Evolutionary conservation across 2,329 filamentous ascomycete species (phyloP).

Genomic region (Nemania serpens): DNA sequence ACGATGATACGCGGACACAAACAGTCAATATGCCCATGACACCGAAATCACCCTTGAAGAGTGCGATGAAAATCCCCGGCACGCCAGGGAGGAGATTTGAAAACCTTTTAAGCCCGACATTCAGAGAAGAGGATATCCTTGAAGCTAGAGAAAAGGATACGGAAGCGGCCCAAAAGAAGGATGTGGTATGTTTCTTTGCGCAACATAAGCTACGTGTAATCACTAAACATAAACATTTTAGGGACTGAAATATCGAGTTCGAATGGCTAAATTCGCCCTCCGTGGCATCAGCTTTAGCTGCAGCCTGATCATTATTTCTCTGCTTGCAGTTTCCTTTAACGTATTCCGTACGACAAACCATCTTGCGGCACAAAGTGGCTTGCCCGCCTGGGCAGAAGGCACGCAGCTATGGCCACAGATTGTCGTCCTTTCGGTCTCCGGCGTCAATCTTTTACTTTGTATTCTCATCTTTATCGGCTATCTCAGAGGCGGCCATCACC

Average conservation of each 20-base stretch:
- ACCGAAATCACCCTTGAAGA: conserved; percentile 82
- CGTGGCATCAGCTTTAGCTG: conserved; percentile 96
- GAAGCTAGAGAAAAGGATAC: conserved; percentile 83
- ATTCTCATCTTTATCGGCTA: conserved; percentile 83
- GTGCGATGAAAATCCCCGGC: conserved; percentile 85
- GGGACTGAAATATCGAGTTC: conserved; percentile 91
- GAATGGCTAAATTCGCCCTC: conserved; percentile 93
- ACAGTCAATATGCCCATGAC: conserved; percentile 66
- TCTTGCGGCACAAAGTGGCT: conserved; percentile 75
- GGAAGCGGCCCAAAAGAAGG: conserved; percentile 84
- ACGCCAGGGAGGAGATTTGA: conserved; percentile 73
- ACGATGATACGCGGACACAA: conserved; percentile 58
- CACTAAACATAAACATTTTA: conserved; percentile 48
- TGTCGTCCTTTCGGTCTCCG: conserved; percentile 77
- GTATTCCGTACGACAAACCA: conserved; percentile 89
- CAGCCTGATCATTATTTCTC: conserved; percentile 89
- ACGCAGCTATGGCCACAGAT: conserved; percentile 91
- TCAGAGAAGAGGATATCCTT: conserved; percentile 81
- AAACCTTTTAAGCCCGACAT: conserved; percentile 89
- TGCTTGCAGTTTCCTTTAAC: conserved; percentile 84
- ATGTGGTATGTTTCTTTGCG: conserved; percentile 69
- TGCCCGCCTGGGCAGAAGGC: conserved; percentile 81
- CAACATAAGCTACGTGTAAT: conserved; percentile 31
- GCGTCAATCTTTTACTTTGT: conserved; percentile 79
- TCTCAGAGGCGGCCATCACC: conserved; percentile 82